These are phyloP conservation scores for Arabidopsis hybrid DNA, from an alignment of 441 rosid genomes.

Conservation along the genomic window DNA sequence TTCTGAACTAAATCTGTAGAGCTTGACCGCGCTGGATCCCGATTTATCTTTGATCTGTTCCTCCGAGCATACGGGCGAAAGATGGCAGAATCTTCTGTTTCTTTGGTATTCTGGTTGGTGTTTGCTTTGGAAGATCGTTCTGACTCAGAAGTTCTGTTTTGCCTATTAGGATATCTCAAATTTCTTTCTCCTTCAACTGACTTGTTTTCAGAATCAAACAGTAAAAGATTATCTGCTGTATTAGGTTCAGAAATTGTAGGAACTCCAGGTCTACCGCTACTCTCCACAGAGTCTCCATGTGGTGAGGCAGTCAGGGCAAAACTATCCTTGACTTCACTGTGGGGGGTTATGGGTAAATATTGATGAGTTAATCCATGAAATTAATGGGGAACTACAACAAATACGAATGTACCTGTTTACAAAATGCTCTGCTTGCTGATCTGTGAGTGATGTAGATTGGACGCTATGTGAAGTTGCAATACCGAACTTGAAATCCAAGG, in stretches of 20 bases:
- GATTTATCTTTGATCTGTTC: conserved; percentile 85
- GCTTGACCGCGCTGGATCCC: conserved; percentile 86
- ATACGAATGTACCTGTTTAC: conserved; percentile 75
- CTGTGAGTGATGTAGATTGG: conserved; percentile 92
- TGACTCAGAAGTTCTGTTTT: conserved; percentile 60
- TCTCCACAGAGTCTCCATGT: conserved; percentile 95
- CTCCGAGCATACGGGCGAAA: conserved; percentile 99
- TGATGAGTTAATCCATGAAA: conserved; percentile 41
- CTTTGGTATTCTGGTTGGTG: conserved; percentile 74
- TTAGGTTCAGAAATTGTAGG: conserved; percentile 81
- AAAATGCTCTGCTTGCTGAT: conserved; percentile 87
- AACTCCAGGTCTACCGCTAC: conserved; percentile 91
- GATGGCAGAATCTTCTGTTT: conserved; percentile 96
- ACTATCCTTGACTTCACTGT: conserved; percentile 97
- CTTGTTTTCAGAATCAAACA: conserved; percentile 85
- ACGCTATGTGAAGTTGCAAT: conserved; percentile 79
- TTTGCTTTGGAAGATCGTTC: conserved; percentile 74
- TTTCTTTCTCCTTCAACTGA: conserved; percentile 65
- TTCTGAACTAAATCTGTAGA: conserved; percentile 73
- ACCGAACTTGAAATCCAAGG: conserved; percentile 94
- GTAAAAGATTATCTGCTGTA: conserved; percentile 86
- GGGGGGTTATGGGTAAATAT: conserved; percentile 41
- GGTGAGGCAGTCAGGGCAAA: conserved; percentile 93
- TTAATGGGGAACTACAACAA: conserved; percentile 29
- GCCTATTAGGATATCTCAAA: conserved; percentile 56